Evolutionary conservation across 768 basidiomycete genomes (phyloP), one percentile per base, ranked within the genome.

Genomic region (Lanmaoa pseudosensibilis): DNA sequence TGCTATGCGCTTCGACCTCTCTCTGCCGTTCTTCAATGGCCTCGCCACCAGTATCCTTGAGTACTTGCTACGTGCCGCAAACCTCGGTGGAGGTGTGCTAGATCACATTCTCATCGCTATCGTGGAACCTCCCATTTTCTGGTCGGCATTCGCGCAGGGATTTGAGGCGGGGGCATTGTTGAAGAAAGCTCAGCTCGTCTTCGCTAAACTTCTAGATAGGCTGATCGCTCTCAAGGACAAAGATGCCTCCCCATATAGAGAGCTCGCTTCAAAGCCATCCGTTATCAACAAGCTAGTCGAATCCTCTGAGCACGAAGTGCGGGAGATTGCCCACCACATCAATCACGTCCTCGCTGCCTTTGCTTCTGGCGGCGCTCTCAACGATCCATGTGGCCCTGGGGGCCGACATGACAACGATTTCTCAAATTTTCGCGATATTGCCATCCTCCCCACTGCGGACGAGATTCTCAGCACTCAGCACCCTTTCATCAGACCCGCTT

Each of bases 401-500:
- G 88, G 86, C 3, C 76, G 88, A 6, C 88, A 89, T 55, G 85
- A 87, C 62, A 90, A 90, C 49, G 87, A 90, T 64, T 81, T 81
- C 45, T 58, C 65, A 9, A 79, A 86, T 54, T 88, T 86, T 62
- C 80, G 82, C 12, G 60, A 80, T 9, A 84, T 89, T 21, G 66
- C 81, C 30, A 83, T 90, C 52, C 73, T 86, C 5, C 87, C 88
- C 1, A 86, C 87, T 7, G 78, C 83, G 2, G 81, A 83, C 40
- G 88, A 90, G 63, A 73, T 88, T 16, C 60, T 62, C 2, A 84
- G 72, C 25, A 69, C 56, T 2, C 75, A 81, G 18, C 59, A 56
- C 0, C 74, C 87, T 7, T 88, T 84, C 60, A 65, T 87, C n/a
- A 77, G 83, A 10, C 75, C 78, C 0, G 75, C 75, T 33, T 63